Conservation (phyloP, 2,329 filamentous ascomycete species). For the Cercospora sesami region DNA sequence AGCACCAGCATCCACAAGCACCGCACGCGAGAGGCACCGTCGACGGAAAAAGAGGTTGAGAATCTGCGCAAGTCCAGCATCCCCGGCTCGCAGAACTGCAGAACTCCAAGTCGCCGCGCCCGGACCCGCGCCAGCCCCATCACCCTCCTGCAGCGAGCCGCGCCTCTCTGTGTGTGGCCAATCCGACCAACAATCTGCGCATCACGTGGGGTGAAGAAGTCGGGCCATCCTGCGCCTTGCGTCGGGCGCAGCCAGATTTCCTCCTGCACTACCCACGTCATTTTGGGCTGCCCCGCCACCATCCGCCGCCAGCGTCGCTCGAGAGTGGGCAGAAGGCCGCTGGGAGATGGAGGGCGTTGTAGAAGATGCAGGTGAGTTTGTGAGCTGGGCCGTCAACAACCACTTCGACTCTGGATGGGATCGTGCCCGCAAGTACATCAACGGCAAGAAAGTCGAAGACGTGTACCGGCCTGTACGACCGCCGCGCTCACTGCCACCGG, state of each 20-base stretch:
- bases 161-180: neutral
- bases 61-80: neutral
- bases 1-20: neutral
- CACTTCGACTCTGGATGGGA: constrained; percentile 36
- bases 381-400: constrained; percentile 30
- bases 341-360: constrained; percentile 28
- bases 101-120: neutral
- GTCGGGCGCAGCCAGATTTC: constrained; percentile 13
- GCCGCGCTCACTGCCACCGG: neutral
- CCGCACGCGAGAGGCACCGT: neutral
- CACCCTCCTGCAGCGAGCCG: neutral
- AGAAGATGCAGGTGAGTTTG: constrained; percentile 31
- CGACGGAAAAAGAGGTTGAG: neutral
- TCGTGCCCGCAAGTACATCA: constrained; percentile 21
- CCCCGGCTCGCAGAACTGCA: neutral
- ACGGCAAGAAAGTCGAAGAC: constrained; percentile 27
- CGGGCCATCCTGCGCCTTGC: constrained; percentile 11
- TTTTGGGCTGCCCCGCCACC: constrained; percentile 18
- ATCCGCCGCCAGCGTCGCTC: neutral
- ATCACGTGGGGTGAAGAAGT: constrained; percentile 7
- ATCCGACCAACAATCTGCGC: neutral
- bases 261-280: constrained; percentile 11
- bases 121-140: neutral
- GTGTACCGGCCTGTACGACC: constrained; percentile 10
- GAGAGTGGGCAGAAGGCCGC: neutral